Conservation (phyloP, 1,139 yeast genomes). For the Suhomyces chickasaworum region DNA sequence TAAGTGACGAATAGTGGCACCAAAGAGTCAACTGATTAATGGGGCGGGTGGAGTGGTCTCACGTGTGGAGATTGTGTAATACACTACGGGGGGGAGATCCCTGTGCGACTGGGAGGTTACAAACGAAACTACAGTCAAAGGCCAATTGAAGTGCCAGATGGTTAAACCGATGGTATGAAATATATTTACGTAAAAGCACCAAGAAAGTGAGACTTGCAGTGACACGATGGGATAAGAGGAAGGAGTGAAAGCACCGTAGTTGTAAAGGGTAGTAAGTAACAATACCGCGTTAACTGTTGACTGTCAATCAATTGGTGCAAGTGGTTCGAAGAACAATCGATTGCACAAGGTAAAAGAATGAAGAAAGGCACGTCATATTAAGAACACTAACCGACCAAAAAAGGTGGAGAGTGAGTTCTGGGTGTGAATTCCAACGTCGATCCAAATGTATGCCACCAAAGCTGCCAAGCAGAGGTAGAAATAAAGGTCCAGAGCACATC, state of each 20-base stretch:
- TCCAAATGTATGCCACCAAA: neutral
- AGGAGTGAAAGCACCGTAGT: neutral
- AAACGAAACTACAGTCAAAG: neutral
- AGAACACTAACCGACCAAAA: neutral
- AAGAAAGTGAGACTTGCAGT: slow-evolving; percentile 1
- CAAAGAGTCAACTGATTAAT: slow-evolving; percentile 3
- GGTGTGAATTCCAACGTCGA: neutral
- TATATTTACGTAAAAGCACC: slow-evolving; percentile 6
- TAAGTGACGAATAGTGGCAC: neutral
- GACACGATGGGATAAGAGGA: neutral
- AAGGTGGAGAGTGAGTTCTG: neutral
- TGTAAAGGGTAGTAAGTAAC: neutral
- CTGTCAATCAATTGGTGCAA: neutral
- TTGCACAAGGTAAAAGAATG: neutral
- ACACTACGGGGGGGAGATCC: neutral
- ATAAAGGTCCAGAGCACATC: slow-evolving; percentile 8
- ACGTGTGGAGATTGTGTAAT: neutral
- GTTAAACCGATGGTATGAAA: slow-evolving; percentile 1
- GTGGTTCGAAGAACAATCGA: neutral
- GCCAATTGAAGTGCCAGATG: neutral
- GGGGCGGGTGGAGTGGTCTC: slow-evolving; percentile 1
- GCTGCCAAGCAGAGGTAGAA: slow-evolving; percentile 5
- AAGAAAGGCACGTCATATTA: neutral
- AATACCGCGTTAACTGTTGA: neutral
- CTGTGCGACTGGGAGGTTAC: no score